Evolutionary conservation across 2,329 filamentous ascomycete species (phyloP), one percentile per base, ranked within the genome.

Genomic region (Nigrospora sphaerica): DNA sequence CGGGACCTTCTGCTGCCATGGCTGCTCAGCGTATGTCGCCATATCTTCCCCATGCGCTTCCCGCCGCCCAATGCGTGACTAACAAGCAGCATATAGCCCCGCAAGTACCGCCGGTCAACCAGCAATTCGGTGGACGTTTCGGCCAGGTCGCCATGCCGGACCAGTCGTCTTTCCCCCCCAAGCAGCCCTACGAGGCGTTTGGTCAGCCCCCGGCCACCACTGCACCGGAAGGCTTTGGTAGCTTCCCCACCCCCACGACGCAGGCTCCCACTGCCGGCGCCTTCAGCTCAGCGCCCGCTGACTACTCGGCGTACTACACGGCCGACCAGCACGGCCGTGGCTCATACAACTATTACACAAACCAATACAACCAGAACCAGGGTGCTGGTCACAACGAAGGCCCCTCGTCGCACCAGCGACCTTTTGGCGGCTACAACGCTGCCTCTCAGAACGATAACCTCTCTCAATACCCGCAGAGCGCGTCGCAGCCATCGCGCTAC

Each of bases 241-340:
- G 70, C 65, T 77, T 78, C 65, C 68, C 74, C 43, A 66, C 70
- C 33, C 80, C 81, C 9, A 80, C 81, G 60, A 73, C 72, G 49
- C 77, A 77, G 46, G 79, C 81, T 55, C 77, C 79, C 50, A 80
- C 77, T 51, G 80, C 77, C 57, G 83, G 77, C 42, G 78, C 78
- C 32, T 86, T 86, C 67, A 88, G 83, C 57, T 87, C 87, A 45
- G 85, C 83, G 17, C 84, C 85, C 13, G 80, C 75, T 63, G 89
- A 95, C 54, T 95, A 88, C 67, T 85, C 86, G 17, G 84, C 85
- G 6, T 95, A 95, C 71, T 95, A 95, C 65, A 88, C 86, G 4
- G 79, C 85, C 33, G 88, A 89, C 53, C 81, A 74, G 54, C 83
- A 81, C 55, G 74, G 81, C 55, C 85, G 88, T 54, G 83, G 83